A percentile compares a stretch with the other conserved stretches of the same genome.
phyloP scores from a whole-genome alignment of 1,284 basidiomycete species.

The Apiotrichum domesticum region DNA sequence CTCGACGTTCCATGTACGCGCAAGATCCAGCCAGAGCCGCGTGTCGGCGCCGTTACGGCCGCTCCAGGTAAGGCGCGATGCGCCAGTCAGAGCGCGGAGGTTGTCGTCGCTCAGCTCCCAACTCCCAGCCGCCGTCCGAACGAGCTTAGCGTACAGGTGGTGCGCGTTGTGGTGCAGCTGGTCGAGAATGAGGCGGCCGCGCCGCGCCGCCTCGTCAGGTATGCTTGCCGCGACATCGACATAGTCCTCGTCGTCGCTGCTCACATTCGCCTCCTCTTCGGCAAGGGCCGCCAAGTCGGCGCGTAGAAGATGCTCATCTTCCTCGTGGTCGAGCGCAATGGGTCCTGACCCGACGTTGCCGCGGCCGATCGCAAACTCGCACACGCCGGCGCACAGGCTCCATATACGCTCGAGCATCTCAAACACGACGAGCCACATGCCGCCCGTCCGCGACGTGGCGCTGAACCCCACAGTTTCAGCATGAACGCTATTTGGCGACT shows the following conservation, averaged over 20 bases:
- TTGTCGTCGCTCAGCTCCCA: constrained; percentile 18
- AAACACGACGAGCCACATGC: constrained; percentile 39
- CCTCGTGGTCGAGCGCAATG: constrained; percentile 29
- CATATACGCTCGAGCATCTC: constrained; percentile 35
- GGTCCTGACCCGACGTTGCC: constrained; percentile 19
- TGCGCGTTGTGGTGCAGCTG: constrained; percentile 40
- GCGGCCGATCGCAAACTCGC: constrained; percentile 39
- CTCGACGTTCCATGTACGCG: constrained; percentile 18
- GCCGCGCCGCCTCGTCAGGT: constrained; percentile 23
- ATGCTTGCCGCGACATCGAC: constrained; percentile 2
- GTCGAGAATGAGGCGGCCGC: constrained; percentile 33
- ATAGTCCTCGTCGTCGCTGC: constrained; percentile 2
- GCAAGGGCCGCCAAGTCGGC: constrained; percentile 8
- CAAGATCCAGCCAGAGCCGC: constrained; percentile 14
- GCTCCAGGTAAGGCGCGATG: constrained; percentile 8
- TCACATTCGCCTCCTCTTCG: constrained; percentile 10
- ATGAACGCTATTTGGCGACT: constrained; percentile 26
- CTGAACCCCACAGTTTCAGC: constrained; percentile 16
- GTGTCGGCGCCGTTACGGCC: constrained; percentile 4
- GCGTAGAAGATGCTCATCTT: constrained; percentile 26
- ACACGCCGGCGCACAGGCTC: constrained; percentile 39
- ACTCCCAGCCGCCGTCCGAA: constrained; percentile 10
- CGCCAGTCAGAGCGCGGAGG: constrained; percentile 10
- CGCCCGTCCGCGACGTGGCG: constrained; percentile 13
- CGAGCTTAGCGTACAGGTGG: constrained; percentile 30